Evolutionary conservation across 2,329 filamentous ascomycete genomes (phyloP), one percentile per base, ranked within the genome.

Genomic region (Beauveria pseudobassiana): DNA sequence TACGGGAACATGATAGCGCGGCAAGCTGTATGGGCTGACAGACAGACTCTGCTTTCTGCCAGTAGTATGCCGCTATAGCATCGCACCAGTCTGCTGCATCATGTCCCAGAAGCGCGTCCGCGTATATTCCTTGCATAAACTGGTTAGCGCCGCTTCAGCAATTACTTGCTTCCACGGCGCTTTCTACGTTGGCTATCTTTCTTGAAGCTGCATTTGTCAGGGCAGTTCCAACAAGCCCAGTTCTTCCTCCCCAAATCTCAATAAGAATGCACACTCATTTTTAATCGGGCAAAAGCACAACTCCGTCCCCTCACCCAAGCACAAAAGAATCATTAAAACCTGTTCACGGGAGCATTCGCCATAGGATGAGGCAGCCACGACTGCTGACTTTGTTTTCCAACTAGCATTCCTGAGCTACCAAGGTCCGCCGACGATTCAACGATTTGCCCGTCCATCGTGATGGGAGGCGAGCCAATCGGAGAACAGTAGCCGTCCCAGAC

Each of bases 341-440:
- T 18, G 26, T 52, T 59, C 57, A 59, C 49, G 45, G 22, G 20
- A 52, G 34, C 48, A 52, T 52, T 51, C 38, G 48, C 24, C 57
- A 45, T 28, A 16, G 49, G 1, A 16, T 16, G 24, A 30, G 26
- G 10, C 24, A 40, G 16, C 57, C 57, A 59, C 12, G 24, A 24
- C 42, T 46, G 58, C 58, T 49, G 42, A 20, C 12, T 53, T 22
- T 22, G 50, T 38, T 52, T 30, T 53, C 51, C 48, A 52, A 52
- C 57, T 59, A 52, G 38, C 40, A 26, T 51, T 59, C 48, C 57
- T 59, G 57, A 52, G 45, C 57, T 59, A 61, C 50, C 48, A 40
- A 54, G 40, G n/a, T 53, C 42, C 58, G 26, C 22, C 28, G n/a
- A 20, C 26, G 28, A 42, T 5, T 52, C 48, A 16, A 54, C 28